These are phyloP conservation scores for Talaromyces sp. DNA, from an alignment of 2,329 filamentous ascomycete species.

Conservation along the genomic window DNA sequence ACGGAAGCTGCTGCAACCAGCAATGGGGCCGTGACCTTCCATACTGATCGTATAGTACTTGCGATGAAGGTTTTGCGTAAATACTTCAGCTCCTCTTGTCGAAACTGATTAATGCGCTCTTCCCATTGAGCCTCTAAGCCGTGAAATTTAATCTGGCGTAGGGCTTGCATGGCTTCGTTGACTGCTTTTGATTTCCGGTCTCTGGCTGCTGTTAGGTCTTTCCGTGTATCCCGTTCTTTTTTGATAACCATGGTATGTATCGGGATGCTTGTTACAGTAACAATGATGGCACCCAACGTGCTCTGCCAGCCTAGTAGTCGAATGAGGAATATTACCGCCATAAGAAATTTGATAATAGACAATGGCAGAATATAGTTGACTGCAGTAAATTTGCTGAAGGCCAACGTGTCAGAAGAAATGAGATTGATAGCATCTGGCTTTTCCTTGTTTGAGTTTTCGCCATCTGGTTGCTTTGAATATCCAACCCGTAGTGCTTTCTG, in stretches of 20 bases:
- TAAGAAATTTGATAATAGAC: neutral
- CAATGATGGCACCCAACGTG: slow-evolving; percentile 58
- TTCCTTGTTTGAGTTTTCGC: neutral
- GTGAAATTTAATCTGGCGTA: slow-evolving; percentile 79
- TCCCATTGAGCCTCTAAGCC: slow-evolving; percentile 73
- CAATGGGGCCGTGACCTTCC: neutral
- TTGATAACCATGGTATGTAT: neutral
- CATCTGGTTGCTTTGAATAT: neutral
- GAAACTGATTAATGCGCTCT: slow-evolving; percentile 59
- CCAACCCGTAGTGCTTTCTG: neutral
- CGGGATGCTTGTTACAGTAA: slow-evolving; percentile 60
- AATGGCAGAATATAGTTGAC: slow-evolving; percentile 1
- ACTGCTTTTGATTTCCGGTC: slow-evolving; percentile 71
- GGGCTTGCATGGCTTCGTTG: slow-evolving; percentile 70
- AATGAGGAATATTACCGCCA: slow-evolving; percentile 1
- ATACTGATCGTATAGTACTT: neutral
- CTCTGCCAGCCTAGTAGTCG: slow-evolving; percentile 66
- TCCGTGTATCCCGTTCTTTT: slow-evolving; percentile 45
- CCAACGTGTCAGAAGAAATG: neutral
- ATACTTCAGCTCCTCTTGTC: slow-evolving; percentile 38
- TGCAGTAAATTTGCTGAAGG: slow-evolving; percentile 1
- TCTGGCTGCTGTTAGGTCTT: slow-evolving; percentile 66
- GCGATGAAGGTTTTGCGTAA: neutral
- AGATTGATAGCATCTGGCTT: slow-evolving; percentile 2
- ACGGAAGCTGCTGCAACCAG: neutral